Percentiles rank a stretch among this genome's conserved stretches.
These are phyloP conservation scores for Kuraishia ogatae DNA, from an alignment of 805 yeast species.

Conservation along the genomic window DNA sequence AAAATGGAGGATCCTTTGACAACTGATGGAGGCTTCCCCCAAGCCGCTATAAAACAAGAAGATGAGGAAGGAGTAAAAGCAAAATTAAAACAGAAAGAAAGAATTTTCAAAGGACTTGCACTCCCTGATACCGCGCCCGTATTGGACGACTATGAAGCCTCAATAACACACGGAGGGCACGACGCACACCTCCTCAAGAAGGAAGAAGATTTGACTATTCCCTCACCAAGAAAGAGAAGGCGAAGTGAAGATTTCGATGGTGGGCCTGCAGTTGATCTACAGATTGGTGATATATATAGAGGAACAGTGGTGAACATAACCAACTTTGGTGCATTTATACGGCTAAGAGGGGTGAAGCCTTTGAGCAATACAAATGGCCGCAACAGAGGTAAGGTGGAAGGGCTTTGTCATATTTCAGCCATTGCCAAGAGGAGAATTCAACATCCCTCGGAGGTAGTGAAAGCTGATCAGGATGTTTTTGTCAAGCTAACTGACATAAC, in stretches of 20 bases:
- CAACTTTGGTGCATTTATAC: constrained; percentile 73
- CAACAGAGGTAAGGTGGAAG: constrained; percentile 28
- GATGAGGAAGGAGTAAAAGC: neutral
- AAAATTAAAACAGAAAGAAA: constrained; percentile 1
- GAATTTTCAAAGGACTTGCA: neutral
- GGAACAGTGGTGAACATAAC: constrained; percentile 57
- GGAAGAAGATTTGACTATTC: neutral
- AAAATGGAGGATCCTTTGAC: neutral
- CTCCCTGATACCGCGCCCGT: neutral
- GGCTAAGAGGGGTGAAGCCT: constrained; percentile 31
- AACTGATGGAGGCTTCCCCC: neutral
- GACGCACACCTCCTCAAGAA: neutral
- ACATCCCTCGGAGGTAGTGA: constrained; percentile 51
- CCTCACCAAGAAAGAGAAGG: neutral
- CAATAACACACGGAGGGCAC: neutral
- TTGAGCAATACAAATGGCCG: constrained; percentile 8
- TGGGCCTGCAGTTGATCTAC: constrained; percentile 15
- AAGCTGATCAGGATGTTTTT: constrained; percentile 50
- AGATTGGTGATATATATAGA: constrained; percentile 38
- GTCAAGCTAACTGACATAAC: constrained; percentile 30
- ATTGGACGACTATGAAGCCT: neutral
- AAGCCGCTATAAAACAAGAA: neutral
- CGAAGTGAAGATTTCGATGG: neutral
- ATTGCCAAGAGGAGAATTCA: constrained; percentile 42
- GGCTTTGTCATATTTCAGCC: constrained; percentile 74